Evolutionary conservation across 2,329 filamentous ascomycete species (phyloP).

Genomic region (Zelopaecilomyces penicillatus): DNA sequence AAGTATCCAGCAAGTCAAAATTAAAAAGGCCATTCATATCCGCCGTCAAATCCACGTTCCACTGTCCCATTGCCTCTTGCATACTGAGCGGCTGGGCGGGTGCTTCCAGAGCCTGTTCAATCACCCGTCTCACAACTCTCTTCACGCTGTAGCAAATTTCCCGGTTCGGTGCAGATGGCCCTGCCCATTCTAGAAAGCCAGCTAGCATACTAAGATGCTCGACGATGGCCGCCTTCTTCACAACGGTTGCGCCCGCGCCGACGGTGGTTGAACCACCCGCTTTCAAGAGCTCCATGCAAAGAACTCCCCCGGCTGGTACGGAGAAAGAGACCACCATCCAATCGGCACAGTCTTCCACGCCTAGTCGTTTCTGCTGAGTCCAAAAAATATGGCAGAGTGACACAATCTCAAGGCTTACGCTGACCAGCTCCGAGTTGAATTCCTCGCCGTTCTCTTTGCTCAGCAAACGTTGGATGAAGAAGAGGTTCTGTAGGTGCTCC

Average conservation of each 20-base stretch:
- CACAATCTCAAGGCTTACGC: slow-evolving; percentile 36
- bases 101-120: slow-evolving; percentile 31
- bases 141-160: slow-evolving; percentile 34
- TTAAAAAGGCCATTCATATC: slow-evolving; percentile 27
- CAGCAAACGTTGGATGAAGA: slow-evolving; percentile 49
- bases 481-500: slow-evolving; percentile 45
- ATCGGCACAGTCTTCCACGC: slow-evolving; percentile 32
- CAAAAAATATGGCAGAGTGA: slow-evolving; percentile 35
- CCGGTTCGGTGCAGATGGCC: slow-evolving; percentile 36
- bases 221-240: slow-evolving; percentile 36
- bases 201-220: slow-evolving; percentile 41
- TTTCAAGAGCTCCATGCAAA: slow-evolving; percentile 39
- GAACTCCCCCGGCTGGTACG: slow-evolving; percentile 36
- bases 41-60: slow-evolving; percentile 2
- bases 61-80: slow-evolving; percentile 1
- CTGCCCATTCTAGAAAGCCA: slow-evolving; percentile 40
- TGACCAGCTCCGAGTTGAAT: slow-evolving; percentile 30
- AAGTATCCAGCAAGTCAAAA: slow-evolving; percentile 41
- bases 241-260: slow-evolving; percentile 14
- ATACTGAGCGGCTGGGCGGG: slow-evolving; percentile 3
- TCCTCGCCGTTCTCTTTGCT: slow-evolving; percentile 28
- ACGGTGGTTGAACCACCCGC: not conserved
- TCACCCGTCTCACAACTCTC: slow-evolving; percentile 30
- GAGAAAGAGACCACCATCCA: slow-evolving; percentile 41
- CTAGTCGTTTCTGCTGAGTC: slow-evolving; percentile 36